phyloP scores from a whole-genome alignment of 352 stramenopile species.

The Globisporangium okanoganense region DNA sequence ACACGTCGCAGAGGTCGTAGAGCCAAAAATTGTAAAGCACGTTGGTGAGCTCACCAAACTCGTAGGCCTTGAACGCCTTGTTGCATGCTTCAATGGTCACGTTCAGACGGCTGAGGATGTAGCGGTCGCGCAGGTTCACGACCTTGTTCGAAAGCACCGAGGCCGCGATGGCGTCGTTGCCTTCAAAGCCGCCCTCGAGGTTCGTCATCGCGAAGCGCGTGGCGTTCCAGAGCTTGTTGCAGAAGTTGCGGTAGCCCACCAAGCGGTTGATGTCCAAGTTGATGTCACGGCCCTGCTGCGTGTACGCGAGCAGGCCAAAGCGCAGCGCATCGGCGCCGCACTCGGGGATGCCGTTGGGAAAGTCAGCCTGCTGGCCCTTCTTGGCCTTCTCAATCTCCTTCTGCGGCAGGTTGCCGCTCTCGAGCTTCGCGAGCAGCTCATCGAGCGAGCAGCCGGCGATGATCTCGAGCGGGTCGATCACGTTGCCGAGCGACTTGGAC shows the following conservation, averaged over 20 bases:
- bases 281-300: slow-evolving; percentile 94
- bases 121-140: slow-evolving; percentile 66
- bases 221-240: slow-evolving; percentile 99
- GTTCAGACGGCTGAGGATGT: slow-evolving; percentile 84
- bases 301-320: slow-evolving; percentile 97
- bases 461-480: slow-evolving; percentile 97
- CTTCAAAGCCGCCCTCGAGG: slow-evolving; percentile 79
- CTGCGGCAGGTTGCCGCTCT: slow-evolving; percentile 94
- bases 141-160: slow-evolving; percentile 63
- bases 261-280: slow-evolving; percentile 99
- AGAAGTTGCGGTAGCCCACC: slow-evolving; percentile 99
- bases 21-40: slow-evolving; percentile 98
- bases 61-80: slow-evolving; percentile 89
- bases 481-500: slow-evolving; percentile 99
- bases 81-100: slow-evolving; percentile 70
- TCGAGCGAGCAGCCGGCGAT: slow-evolving; percentile 96
- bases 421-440: slow-evolving; percentile 93
- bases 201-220: slow-evolving; percentile 97
- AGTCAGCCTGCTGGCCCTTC: slow-evolving; percentile 96
- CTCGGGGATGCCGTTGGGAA: slow-evolving; percentile 98
- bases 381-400: slow-evolving; percentile 98
- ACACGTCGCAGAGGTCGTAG: slow-evolving; percentile 98
- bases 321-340: slow-evolving; percentile 98
- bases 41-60: slow-evolving; percentile 95
- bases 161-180: slow-evolving; percentile 48